Evolutionary conservation across 2,329 filamentous ascomycete genomes (phyloP).

Genomic region (Raffaelea arxii): DNA sequence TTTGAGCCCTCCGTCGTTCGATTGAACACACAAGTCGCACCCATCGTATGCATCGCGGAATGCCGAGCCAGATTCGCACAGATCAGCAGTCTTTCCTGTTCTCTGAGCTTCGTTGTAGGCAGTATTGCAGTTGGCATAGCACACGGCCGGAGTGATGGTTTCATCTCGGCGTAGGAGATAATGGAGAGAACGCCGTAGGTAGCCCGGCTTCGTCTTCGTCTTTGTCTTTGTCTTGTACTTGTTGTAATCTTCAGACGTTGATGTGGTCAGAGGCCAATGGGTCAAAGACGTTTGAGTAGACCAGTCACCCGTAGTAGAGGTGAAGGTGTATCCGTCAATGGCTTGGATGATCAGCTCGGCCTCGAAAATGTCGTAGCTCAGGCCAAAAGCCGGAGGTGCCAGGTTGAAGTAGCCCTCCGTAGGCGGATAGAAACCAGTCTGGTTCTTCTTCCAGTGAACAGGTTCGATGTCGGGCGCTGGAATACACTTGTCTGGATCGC

Average conservation of each 20-base stretch:
- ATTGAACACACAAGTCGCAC: constrained; percentile 34
- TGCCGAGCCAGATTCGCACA: constrained; percentile 33
- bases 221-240: neutral
- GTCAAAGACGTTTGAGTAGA: constrained; percentile 39
- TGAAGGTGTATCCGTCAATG: constrained; percentile 22
- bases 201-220: constrained; percentile 6
- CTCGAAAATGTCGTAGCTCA: constrained; percentile 53
- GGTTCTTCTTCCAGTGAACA: constrained; percentile 32
- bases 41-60: constrained; percentile 27
- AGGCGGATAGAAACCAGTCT: constrained; percentile 41
- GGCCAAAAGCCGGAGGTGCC: constrained; percentile 51
- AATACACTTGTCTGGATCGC: constrained; percentile 34
- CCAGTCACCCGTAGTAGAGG: constrained; percentile 46
- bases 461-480: constrained; percentile 25
- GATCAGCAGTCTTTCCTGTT: constrained; percentile 33
- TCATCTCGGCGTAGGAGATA: constrained; percentile 28
- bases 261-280: constrained; percentile 21
- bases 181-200: neutral
- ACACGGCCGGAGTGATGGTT: constrained; percentile 32
- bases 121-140: constrained; percentile 44
- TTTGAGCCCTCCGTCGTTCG: constrained; percentile 16
- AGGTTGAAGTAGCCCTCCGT: constrained; percentile 54
- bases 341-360: constrained; percentile 27
- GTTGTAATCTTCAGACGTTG: constrained; percentile 9
- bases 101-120: constrained; percentile 34